These are phyloP conservation scores for Colletotrichum sp. DNA, from an alignment of 2,329 filamentous ascomycete species.

Conservation along the genomic window DNA sequence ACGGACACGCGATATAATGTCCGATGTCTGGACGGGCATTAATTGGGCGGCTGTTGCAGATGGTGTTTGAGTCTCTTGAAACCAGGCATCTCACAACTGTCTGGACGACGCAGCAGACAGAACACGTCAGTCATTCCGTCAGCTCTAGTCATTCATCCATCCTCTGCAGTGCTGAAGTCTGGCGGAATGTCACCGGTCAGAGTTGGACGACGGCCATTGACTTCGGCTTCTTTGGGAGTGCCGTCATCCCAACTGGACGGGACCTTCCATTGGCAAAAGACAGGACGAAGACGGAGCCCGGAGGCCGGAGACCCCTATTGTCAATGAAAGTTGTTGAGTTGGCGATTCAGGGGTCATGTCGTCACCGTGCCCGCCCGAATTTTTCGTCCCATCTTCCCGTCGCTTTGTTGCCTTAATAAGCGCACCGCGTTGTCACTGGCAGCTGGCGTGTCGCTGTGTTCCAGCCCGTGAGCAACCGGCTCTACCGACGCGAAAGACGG, in stretches of 20 bases:
- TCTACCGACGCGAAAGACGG: background rate
- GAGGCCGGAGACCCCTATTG: background rate
- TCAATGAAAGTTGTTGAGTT: background rate
- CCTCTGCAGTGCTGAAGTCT: background rate
- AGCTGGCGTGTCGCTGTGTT: background rate
- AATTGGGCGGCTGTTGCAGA: background rate
- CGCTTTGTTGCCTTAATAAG: background rate
- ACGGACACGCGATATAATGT: background rate
- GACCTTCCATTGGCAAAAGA: background rate
- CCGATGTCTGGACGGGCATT: background rate
- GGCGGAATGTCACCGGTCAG: background rate
- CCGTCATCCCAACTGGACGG: background rate
- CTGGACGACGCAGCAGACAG: background rate
- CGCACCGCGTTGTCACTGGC: background rate
- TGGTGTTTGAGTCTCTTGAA: background rate
- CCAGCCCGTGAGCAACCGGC: background rate
- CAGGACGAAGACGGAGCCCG: background rate
- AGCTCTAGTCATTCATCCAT: background rate
- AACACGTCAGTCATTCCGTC: background rate
- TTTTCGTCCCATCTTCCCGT: background rate
- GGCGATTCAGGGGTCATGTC: background rate
- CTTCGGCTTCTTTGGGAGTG: background rate
- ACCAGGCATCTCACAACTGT: background rate
- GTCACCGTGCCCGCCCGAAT: background rate
- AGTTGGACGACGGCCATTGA: background rate